Percentiles rank a stretch among this genome's conserved stretches.
These are phyloP conservation scores for Penicillium nucicola DNA, from an alignment of 495 filamentous ascomycete genomes.

Conservation along the genomic window DNA sequence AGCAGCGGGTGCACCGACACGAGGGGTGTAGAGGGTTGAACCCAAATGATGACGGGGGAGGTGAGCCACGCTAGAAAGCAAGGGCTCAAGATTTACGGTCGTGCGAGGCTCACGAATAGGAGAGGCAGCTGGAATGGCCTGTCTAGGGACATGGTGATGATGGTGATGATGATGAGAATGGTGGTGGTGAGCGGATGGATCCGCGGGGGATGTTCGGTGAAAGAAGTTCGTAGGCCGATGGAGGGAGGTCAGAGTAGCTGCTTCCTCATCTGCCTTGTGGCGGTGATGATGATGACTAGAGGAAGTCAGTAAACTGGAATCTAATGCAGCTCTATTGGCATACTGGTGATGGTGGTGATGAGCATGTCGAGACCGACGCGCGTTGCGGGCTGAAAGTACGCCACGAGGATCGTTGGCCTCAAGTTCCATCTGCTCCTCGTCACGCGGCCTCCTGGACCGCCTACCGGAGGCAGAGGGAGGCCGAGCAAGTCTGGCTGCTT, in stretches of 20 bases:
- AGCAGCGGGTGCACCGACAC: slow-evolving; percentile 44
- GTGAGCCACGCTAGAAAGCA: slow-evolving; percentile 66
- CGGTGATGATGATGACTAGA: slow-evolving; percentile 73
- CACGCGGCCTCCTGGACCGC: slow-evolving; percentile 50
- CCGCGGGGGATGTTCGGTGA: slow-evolving; percentile 31
- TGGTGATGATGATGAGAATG: slow-evolving; percentile 60
- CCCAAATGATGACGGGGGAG: slow-evolving; percentile 79
- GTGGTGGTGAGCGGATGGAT: slow-evolving; percentile 48
- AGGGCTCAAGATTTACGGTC: slow-evolving; percentile 59
- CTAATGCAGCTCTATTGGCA: slow-evolving; percentile 24
- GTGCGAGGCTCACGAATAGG: slow-evolving; percentile 60
- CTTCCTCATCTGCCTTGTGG: slow-evolving; percentile 65
- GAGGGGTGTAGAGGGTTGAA: slow-evolving; percentile 57
- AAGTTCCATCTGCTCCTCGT: slow-evolving; percentile 59
- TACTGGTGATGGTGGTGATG: slow-evolving; percentile 61
- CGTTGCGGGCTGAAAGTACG: slow-evolving; percentile 50
- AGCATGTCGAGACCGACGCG: slow-evolving; percentile 53
- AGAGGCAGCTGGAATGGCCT: slow-evolving; percentile 32
- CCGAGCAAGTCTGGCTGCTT: slow-evolving; percentile 34
- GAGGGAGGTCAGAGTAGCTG: slow-evolving; percentile 32
- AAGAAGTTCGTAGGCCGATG: slow-evolving; percentile 35
- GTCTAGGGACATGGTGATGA: slow-evolving; percentile 44
- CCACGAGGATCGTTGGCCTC: slow-evolving; percentile 61
- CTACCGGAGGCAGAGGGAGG: slow-evolving; percentile 54
- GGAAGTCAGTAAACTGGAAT: slow-evolving; percentile 23